Evolutionary conservation across 768 basidiomycete species (phyloP), one percentile per base, ranked within the genome.

Genomic region (Lanmaoa pseudosensibilis): DNA sequence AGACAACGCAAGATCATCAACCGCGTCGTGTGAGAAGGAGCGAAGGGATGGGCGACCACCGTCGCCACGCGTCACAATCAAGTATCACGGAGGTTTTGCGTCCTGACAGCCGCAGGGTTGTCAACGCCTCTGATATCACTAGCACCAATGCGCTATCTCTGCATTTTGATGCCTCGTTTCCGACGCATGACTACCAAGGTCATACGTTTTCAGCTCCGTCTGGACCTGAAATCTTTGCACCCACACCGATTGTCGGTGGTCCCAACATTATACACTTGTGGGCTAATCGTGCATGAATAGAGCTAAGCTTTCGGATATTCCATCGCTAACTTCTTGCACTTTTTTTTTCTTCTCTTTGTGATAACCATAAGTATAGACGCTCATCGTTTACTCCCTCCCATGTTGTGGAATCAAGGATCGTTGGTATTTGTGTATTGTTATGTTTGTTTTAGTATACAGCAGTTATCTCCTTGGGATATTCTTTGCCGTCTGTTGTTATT

Each of bases 101-200:
- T 1, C 46, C 54, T 56, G 59, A 59, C 55, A 46, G 43, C 46
- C 55, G 37, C 48, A 66, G 63, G 53, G 58, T 34, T 50, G 57
- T 40, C 57, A 58, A 57, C 52, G 45, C 44, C 58, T 40, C 66
- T 51, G 58, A 69, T 56, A 66, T 72, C 46, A 63, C 60, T 49
- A 53, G 67, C 40, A 65, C 70, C 8, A 71, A 72, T 27, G 70
- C 70, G 56, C 57, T 72, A 66, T 73, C 72, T 40, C 68, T 72
- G 54, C 66, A 68, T 68, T 72, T 72, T 64, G 70, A 72, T 70
- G 70, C 70, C 70, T 72, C 70, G 50, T 61, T 66, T 57, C 59
- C 70, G 23, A 37, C 64, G 50, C 70, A 69, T 55, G 69, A 60
- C 52, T 56, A 64, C 37, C 57, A 54, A 50, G 34, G 25, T 27